phyloP scores from a whole-genome alignment of 139 green algal species.

The Closterium sp. region DNA sequence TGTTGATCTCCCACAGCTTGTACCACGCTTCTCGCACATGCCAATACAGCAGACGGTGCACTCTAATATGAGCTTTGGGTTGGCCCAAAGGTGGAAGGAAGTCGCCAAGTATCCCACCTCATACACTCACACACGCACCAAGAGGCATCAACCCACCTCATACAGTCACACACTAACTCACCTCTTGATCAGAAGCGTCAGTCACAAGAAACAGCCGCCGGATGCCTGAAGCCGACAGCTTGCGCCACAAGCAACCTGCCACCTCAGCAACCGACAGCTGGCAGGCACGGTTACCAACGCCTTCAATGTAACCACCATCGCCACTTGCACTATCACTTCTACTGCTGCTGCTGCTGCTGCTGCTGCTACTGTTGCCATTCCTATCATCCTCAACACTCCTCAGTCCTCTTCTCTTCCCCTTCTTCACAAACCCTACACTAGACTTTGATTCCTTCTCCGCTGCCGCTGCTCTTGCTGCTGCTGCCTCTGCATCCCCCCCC shows the following conservation, averaged over 20 bases:
- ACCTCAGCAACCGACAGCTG: neutral
- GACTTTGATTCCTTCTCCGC: neutral
- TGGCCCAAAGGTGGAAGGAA: too few species aligned
- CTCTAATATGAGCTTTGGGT: too few species aligned
- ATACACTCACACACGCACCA: neutral
- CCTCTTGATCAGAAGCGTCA: neutral
- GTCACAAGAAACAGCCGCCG: neutral
- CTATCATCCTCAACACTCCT: neutral
- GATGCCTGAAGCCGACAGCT: neutral
- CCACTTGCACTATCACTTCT: neutral
- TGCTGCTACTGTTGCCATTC: neutral
- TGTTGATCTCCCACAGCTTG: neutral
- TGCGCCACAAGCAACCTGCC: neutral
- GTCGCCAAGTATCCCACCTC: neutral
- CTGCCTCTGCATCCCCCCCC: neutral
- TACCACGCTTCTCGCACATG: neutral
- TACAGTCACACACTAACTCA: neutral
- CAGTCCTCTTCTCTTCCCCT: neutral
- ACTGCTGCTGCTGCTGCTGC: neutral
- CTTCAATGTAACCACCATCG: neutral
- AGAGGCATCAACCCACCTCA: neutral
- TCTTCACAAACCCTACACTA: neutral
- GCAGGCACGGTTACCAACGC: neutral
- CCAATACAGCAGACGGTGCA: neutral
- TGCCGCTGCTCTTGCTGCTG: neutral